Evolutionary conservation across 2,329 filamentous ascomycete genomes (phyloP).

Genomic region (Calonectria pteridis): DNA sequence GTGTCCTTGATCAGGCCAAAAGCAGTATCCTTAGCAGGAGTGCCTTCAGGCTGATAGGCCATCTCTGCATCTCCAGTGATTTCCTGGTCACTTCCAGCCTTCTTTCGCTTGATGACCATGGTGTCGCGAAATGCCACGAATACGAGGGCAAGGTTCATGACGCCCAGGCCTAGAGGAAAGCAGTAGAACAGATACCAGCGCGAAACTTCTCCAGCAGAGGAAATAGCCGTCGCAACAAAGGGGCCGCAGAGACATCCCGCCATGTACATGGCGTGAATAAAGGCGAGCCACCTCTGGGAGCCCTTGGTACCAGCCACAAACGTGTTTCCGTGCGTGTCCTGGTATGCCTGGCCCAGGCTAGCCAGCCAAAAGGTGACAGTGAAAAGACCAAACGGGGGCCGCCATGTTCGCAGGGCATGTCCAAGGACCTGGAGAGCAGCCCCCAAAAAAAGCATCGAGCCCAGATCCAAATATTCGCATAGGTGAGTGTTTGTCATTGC

Average conservation of each 20-base stretch:
- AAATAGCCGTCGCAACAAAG: conserved; percentile 66
- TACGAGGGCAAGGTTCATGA: conserved; percentile 63
- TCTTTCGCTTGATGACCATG: conserved; percentile 47
- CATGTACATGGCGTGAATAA: conserved; percentile 74
- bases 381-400: conserved; percentile 68
- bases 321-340: conserved; percentile 74
- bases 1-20: conserved; percentile 59
- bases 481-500: conserved; percentile 69
- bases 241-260: conserved; percentile 69
- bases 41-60: background rate
- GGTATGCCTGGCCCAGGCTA: conserved; percentile 71
- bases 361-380: conserved; percentile 69
- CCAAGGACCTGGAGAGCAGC: conserved; percentile 66
- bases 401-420: conserved; percentile 68
- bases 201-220: conserved; percentile 49
- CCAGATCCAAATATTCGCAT: conserved; percentile 64
- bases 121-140: conserved; percentile 63
- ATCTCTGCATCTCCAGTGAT: conserved; percentile 9
- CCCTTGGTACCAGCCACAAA: conserved; percentile 65
- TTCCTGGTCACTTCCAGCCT: background rate
- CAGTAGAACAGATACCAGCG: conserved; percentile 70
- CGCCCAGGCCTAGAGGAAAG: conserved; percentile 65
- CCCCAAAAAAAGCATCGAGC: conserved; percentile 68
- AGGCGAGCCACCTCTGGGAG: conserved; percentile 71
- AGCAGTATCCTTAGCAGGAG: conserved; percentile 49